phyloP scores from a whole-genome alignment of 345 rosid species.

The Salix arbutifolia region DNA sequence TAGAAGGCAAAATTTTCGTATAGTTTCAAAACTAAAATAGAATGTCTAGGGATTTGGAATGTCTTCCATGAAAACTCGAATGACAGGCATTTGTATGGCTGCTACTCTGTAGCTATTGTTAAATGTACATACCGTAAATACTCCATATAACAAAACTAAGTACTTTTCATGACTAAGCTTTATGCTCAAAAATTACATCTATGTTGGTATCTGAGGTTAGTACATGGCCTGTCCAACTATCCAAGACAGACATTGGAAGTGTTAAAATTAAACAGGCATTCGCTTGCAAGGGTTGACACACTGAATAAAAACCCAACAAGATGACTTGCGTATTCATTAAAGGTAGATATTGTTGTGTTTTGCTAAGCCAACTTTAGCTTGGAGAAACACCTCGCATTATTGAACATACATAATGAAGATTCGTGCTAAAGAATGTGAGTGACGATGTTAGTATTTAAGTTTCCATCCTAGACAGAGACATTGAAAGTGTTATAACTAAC shows the following conservation, averaged over 20 bases:
- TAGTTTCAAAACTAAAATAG: background rate
- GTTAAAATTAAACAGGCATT: background rate
- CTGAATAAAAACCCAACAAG: background rate
- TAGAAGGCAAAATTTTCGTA: background rate
- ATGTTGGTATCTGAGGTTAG: background rate
- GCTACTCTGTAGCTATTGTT: background rate
- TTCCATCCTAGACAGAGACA: background rate
- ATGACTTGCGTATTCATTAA: background rate
- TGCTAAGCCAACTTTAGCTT: too few relatives aligned
- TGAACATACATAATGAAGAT: background rate
- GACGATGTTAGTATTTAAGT: background rate
- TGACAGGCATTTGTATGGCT: background rate
- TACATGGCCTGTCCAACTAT: background rate
- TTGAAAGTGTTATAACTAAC: slow-evolving; percentile 40
- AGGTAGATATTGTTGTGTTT: background rate
- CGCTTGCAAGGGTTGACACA: background rate
- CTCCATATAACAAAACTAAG: background rate
- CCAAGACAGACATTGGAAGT: background rate
- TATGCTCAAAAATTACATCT: background rate
- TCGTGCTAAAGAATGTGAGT: background rate
- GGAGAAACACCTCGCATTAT: background rate
- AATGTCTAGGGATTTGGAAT: background rate
- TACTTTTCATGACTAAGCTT: background rate
- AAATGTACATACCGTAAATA: background rate
- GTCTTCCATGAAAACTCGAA: background rate